These are phyloP conservation scores for Ambrosia artemisiifolia DNA, from an alignment of 129 eudicot genomes.

Conservation along the genomic window DNA sequence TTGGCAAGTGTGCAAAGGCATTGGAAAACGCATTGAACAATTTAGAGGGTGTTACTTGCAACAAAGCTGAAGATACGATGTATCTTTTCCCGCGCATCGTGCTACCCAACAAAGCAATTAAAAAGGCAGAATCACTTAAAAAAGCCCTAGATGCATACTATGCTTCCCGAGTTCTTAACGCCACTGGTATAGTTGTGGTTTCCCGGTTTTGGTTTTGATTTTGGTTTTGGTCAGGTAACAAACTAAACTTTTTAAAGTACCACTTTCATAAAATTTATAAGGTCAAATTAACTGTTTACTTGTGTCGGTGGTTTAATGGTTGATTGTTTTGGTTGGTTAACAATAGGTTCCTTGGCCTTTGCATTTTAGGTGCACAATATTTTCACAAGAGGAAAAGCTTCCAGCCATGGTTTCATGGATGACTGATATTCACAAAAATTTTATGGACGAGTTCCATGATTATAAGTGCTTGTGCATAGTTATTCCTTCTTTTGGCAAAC, in stretches of 20 bases:
- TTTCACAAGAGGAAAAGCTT: conserved; percentile 94
- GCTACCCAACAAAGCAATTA: conserved; percentile 82
- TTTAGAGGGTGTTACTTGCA: conserved; percentile 90
- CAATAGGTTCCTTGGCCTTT: conserved; percentile 83
- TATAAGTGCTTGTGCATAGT: neutral
- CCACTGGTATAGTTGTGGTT: conserved; percentile 90
- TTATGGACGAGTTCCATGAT: conserved; percentile 86
- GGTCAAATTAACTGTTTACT: neutral
- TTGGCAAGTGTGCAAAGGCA: conserved; percentile 86
- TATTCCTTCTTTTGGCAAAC: neutral
- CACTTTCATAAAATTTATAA: neutral
- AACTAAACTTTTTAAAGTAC: neutral
- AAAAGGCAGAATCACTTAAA: conserved; percentile 71
- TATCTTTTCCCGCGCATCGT: conserved; percentile 81
- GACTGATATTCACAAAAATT: conserved; percentile 67
- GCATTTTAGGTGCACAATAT: conserved; percentile 94
- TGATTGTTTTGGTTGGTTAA: conserved; percentile 5
- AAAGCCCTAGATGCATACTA: conserved; percentile 82
- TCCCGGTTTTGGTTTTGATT: conserved; percentile 78
- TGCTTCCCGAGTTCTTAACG: conserved; percentile 62
- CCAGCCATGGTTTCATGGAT: conserved; percentile 71
- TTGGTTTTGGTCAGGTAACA: conserved; percentile 54
- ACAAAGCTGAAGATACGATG: conserved; percentile 97
- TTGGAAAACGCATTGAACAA: conserved; percentile 84
- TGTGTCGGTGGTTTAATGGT: conserved; percentile 3